Evolutionary conservation across 495 filamentous ascomycete genomes (phyloP).

Genomic region (Annulohypoxylon maeteangense): DNA sequence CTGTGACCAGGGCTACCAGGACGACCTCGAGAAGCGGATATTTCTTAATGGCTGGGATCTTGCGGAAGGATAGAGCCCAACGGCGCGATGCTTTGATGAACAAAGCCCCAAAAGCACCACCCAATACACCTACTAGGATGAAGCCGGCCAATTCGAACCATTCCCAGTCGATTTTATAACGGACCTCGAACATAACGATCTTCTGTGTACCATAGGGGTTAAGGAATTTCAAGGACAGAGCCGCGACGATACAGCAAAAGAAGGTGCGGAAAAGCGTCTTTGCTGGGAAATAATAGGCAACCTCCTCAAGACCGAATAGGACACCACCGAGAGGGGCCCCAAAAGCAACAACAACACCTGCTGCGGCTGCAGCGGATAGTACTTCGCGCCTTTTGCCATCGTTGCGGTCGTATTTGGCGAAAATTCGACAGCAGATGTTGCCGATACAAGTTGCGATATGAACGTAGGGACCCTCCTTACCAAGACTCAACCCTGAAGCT

Average conservation of each 20-base stretch:
- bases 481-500: conserved; percentile 89
- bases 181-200: conserved; percentile 94
- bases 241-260: conserved; percentile 95
- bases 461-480: conserved; percentile 97
- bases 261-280: conserved; percentile 98
- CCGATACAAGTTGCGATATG: conserved; percentile 97
- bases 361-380: conserved; percentile 89
- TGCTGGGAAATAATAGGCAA: conserved; percentile 97
- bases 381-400: conserved; percentile 91
- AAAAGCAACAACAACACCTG: conserved; percentile 94
- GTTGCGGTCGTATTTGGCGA: conserved; percentile 92
- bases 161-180: conserved; percentile 92
- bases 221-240: conserved; percentile 89
- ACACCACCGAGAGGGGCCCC: conserved; percentile 94
- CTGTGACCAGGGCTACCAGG: conserved; percentile 87
- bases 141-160: conserved; percentile 91
- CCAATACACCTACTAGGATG: conserved; percentile 83
- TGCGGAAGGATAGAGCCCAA: conserved; percentile 90
- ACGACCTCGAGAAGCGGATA: conserved; percentile 88
- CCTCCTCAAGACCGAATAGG: conserved; percentile 93
- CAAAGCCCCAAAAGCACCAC: conserved; percentile 84
- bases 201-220: conserved; percentile 97
- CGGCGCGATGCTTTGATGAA: conserved; percentile 95
- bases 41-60: conserved; percentile 80
- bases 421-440: conserved; percentile 93